These are phyloP conservation scores for Sherardia arvensis DNA, from an alignment of 257 asterid species.

Conservation along the genomic window DNA sequence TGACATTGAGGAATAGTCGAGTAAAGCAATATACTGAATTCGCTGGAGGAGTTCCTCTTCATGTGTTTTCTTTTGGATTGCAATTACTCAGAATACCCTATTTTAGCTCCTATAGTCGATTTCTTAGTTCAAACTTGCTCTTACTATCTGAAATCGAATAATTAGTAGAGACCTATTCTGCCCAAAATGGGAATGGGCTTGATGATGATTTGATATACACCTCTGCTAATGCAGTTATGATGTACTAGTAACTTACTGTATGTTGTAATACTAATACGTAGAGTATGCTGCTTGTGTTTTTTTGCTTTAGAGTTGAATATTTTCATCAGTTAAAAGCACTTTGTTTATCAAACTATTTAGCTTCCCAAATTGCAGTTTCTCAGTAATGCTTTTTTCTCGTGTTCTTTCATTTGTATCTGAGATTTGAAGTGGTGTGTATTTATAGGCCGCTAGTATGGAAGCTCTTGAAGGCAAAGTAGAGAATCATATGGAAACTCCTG, in stretches of 20 bases:
- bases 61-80: background rate
- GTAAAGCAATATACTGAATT: background rate
- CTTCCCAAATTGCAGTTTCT: background rate
- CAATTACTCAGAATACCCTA: too few relatives aligned
- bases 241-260: background rate
- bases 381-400: background rate
- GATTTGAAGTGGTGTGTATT: background rate
- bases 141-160: too few relatives aligned
- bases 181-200: too few relatives aligned
- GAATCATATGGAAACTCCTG: background rate
- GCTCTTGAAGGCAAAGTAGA: background rate
- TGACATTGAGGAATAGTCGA: background rate
- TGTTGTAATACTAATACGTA: background rate
- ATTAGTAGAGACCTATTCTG: too few relatives aligned
- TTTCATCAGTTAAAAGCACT: background rate
- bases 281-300: background rate
- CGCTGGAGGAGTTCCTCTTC: background rate
- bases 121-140: too few relatives aligned
- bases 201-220: background rate
- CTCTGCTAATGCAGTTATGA: background rate
- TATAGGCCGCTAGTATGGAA: constrained; percentile 11
- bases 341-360: background rate
- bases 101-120: too few relatives aligned
- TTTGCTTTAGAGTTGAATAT: background rate
- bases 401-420: background rate